phyloP scores from a whole-genome alignment of 2,329 filamentous ascomycete genomes.

The Colletotrichum sansevieriae region DNA sequence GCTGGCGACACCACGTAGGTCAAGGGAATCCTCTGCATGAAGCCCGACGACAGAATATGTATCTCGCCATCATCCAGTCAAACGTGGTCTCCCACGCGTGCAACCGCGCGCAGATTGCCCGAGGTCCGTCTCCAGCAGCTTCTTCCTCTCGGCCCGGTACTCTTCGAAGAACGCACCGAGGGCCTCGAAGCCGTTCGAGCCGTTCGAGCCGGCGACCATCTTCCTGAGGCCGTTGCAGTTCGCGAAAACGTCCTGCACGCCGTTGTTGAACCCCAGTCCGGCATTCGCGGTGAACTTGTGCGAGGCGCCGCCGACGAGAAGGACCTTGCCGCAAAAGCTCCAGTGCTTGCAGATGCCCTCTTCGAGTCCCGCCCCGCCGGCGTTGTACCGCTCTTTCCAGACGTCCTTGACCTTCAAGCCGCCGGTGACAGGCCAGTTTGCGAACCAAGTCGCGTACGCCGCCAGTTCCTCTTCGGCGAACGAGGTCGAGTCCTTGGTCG shows the following conservation, averaged over 20 bases:
- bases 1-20: slow-evolving; percentile 33
- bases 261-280: slow-evolving; percentile 52
- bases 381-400: slow-evolving; percentile 44
- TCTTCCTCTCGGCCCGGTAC: slow-evolving; percentile 43
- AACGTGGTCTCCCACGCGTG: slow-evolving; percentile 46
- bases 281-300: slow-evolving; percentile 56
- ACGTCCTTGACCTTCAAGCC: slow-evolving; percentile 50
- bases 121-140: slow-evolving; percentile 38
- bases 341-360: slow-evolving; percentile 54
- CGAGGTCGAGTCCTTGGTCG: slow-evolving; percentile 44
- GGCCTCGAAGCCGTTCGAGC: neutral
- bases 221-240: slow-evolving; percentile 47
- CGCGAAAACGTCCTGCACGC: slow-evolving; percentile 50
- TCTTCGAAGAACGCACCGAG: slow-evolving; percentile 41
- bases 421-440: slow-evolving; percentile 46
- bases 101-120: slow-evolving; percentile 42
- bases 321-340: slow-evolving; percentile 51
- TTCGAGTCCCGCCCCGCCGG: slow-evolving; percentile 51
- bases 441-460: slow-evolving; percentile 45
- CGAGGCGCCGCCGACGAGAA: slow-evolving; percentile 53
- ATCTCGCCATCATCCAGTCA: slow-evolving; percentile 45
- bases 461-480: slow-evolving; percentile 48
- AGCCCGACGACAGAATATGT: slow-evolving; percentile 41
- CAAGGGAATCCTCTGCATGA: slow-evolving; percentile 30
- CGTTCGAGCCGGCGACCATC: neutral